Base-by-base conservation (phyloP, 2,329 filamentous ascomycete genomes). In the Penicillium sp. region DNA sequence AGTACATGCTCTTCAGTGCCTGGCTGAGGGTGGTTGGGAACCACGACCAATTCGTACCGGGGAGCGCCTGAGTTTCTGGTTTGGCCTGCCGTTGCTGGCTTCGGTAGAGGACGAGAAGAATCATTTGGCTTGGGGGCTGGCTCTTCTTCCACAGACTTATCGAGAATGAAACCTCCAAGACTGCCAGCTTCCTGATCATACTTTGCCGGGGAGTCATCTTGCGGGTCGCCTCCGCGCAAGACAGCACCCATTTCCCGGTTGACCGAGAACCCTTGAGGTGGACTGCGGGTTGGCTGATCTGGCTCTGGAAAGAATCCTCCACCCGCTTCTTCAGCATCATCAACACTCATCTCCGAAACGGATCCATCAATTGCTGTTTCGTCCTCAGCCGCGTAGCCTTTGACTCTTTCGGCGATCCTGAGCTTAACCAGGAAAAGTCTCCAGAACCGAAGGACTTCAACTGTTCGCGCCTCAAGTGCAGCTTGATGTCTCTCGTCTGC, bases 381-480 rank as follows among this genome's bases (percentile, higher is more conserved):
- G 16, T 59, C 56, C 36, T 67, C 60, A 35, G 57, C 48, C 6
- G 59, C 64, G 55, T 79, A 79, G 18, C 67, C 77, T 62, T 82
- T 84, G 23, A 94, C 81, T 43, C 84, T 75, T 60, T 90, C 80
- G 19, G 81, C 75, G 28, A 96, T 87, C 30, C 78, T 74, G 45
- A 91, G 60, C 4, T 79, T 83, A 15, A 77, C 64, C 38, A 81
- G 64, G 27, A 81, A 77, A 27, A 79, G 77, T 47, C 76, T 77
- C 75, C 81, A 84, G 29, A 79, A 47, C 8, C 67, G 68, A 36
- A 84, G 60, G 15, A 74, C 70, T 51, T 76, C 69, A 2, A 63
- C 53, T 19, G 68, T 74, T 38, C 73, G 68, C 26, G 69, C 63
- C 23, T 81, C 77, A 34, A 80, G 73, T 51, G 84, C 81, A 13